Percentiles rank a stretch among this genome's conserved stretches.
phyloP scores from a whole-genome alignment of 345 rosid species.

The Psidium guajava region DNA sequence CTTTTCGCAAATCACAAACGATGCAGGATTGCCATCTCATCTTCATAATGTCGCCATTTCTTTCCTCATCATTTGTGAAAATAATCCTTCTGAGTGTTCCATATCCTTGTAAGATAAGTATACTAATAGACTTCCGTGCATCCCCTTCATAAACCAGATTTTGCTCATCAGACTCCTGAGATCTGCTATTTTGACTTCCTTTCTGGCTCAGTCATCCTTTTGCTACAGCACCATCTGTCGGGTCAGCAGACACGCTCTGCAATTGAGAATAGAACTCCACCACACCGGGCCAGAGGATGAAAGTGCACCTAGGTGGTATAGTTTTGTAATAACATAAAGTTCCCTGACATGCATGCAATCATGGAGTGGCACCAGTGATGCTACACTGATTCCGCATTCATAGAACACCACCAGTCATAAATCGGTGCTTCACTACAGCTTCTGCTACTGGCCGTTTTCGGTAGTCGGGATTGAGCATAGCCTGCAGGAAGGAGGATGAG shows the following conservation, averaged over 20 bases:
- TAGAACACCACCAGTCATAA: constrained; percentile 31
- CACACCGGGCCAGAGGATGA: background rate
- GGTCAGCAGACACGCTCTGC: background rate
- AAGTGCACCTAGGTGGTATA: background rate
- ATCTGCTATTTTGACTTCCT: background rate
- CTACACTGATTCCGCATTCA: constrained; percentile 3
- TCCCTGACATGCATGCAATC: background rate
- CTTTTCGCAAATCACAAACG: background rate
- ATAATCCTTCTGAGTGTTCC: background rate
- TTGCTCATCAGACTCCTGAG: background rate
- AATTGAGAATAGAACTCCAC: background rate
- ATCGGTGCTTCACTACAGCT: constrained; percentile 64
- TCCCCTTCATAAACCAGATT: background rate
- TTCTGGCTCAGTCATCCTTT: background rate
- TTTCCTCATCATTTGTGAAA: background rate
- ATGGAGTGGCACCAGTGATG: background rate
- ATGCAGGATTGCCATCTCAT: background rate
- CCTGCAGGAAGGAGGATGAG: constrained; percentile 24
- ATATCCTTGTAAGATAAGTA: background rate
- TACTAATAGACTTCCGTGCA: background rate
- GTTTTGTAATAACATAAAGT: background rate
- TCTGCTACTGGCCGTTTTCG: constrained; percentile 74
- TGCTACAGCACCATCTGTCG: background rate
- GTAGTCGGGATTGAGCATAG: constrained; percentile 71
- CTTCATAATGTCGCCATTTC: background rate